Evolutionary conservation across 768 basidiomycete species (phyloP).

Genomic region (Holtermannia corniformis): DNA sequence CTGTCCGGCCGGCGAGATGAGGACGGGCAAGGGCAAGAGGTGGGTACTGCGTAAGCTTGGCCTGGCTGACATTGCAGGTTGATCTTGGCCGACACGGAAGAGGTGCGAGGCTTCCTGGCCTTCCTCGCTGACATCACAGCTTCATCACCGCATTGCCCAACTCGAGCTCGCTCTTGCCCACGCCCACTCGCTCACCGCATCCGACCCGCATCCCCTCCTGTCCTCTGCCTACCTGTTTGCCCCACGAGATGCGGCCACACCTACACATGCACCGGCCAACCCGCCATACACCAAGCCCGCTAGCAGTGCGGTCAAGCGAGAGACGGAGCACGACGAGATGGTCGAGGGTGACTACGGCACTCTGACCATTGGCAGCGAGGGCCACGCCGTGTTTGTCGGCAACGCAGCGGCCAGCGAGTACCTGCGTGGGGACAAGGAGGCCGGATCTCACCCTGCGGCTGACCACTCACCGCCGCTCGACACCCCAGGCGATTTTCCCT

Average conservation of each 20-base stretch:
- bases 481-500: background rate
- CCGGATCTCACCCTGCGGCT: background rate
- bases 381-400: constrained; percentile 34
- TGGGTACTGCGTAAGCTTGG: constrained; percentile 1
- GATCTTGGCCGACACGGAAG: constrained; percentile 37
- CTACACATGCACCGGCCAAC: constrained; percentile 1
- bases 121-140: constrained; percentile 10
- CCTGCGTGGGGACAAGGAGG: constrained; percentile 16
- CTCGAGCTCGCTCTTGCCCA: constrained; percentile 37
- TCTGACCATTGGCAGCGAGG: constrained; percentile 31
- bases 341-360: constrained; percentile 35
- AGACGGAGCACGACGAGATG: constrained; percentile 19
- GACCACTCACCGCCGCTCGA: background rate
- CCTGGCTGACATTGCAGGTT: constrained; percentile 11
- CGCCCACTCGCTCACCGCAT: constrained; percentile 18
- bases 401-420: constrained; percentile 34
- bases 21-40: constrained; percentile 35
- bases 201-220: constrained; percentile 30
- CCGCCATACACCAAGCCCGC: constrained; percentile 1
- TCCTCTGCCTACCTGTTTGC: constrained; percentile 29
- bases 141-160: constrained; percentile 32
- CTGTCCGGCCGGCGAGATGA: constrained; percentile 36
- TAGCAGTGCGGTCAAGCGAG: background rate
- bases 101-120: constrained; percentile 10
- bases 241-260: constrained; percentile 14